Evolutionary conservation across 148 eudicot genomes (phyloP).

Genomic region (Polygonum maritimum): DNA sequence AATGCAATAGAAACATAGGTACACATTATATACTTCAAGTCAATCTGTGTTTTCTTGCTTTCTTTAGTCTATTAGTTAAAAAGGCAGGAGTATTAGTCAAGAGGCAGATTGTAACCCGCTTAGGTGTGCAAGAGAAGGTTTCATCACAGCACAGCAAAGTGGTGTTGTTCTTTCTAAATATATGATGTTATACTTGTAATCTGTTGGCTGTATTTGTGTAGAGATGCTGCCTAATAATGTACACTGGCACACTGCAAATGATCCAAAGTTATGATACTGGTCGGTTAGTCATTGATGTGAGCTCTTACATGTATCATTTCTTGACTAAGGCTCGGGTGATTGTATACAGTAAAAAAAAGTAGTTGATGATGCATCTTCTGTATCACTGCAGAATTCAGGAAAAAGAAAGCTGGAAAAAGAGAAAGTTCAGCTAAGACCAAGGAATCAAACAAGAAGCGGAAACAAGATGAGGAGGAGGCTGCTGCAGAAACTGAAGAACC

Average conservation of each 20-base stretch:
- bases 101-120: neutral
- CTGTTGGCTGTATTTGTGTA: neutral
- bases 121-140: neutral
- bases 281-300: neutral
- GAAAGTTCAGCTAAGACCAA: slow-evolving; percentile 44
- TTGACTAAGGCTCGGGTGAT: neutral
- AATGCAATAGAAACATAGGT: neutral
- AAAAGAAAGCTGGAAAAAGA: slow-evolving; percentile 47
- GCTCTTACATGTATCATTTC: neutral
- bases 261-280: neutral
- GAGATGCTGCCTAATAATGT: neutral
- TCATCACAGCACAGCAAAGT: neutral
- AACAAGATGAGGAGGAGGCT: slow-evolving; percentile 22
- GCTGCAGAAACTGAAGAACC: slow-evolving; percentile 26
- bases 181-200: neutral
- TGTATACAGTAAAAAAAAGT: neutral
- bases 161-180: neutral
- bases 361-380: neutral
- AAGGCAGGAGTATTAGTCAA: neutral
- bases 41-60: neutral
- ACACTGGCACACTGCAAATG: neutral
- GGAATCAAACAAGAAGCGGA: slow-evolving; percentile 39
- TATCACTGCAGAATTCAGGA: slow-evolving; percentile 35
- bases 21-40: neutral
- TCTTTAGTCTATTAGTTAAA: neutral